Conservation (phyloP, 306 rosid species). For the Lupinus albus region DNA sequence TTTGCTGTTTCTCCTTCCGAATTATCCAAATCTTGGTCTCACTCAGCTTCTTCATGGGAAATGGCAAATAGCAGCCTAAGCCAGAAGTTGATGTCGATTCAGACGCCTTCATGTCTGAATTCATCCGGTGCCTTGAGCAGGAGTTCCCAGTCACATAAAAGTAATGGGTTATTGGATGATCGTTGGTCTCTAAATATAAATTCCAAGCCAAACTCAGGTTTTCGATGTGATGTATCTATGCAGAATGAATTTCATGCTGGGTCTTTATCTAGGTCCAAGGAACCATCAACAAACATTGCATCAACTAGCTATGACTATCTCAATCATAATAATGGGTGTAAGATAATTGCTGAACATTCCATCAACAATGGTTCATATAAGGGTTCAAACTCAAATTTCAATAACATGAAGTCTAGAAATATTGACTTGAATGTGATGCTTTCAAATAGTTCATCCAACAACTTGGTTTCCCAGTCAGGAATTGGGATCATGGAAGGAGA, state of each 20-base stretch:
- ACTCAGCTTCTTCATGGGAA: conserved; percentile 75
- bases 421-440: conserved; percentile 70
- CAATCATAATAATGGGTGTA: conserved; percentile 48
- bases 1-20: conserved; percentile 55
- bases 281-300: conserved; percentile 53
- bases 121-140: conserved; percentile 52
- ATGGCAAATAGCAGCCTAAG: conserved; percentile 58
- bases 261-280: conserved; percentile 67
- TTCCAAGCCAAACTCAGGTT: conserved; percentile 56
- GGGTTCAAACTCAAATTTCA: conserved; percentile 58
- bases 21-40: conserved; percentile 63
- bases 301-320: conserved; percentile 61
- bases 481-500: conserved; percentile 50
- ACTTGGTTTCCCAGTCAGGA: conserved; percentile 43
- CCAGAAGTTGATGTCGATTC: conserved; percentile 64
- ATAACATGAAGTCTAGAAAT: conserved; percentile 58
- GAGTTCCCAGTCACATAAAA: conserved; percentile 62
- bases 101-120: conserved; percentile 54
- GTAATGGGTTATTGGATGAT: conserved; percentile 61
- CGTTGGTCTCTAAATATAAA: conserved; percentile 60
- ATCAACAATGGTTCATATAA: conserved; percentile 47
- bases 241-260: conserved; percentile 67
- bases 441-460: conserved; percentile 58
- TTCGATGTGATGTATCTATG: conserved; percentile 52
- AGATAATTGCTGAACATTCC: conserved; percentile 50